phyloP scores from a whole-genome alignment of 1,284 basidiomycete genomes.

The Termitomyces sp. region DNA sequence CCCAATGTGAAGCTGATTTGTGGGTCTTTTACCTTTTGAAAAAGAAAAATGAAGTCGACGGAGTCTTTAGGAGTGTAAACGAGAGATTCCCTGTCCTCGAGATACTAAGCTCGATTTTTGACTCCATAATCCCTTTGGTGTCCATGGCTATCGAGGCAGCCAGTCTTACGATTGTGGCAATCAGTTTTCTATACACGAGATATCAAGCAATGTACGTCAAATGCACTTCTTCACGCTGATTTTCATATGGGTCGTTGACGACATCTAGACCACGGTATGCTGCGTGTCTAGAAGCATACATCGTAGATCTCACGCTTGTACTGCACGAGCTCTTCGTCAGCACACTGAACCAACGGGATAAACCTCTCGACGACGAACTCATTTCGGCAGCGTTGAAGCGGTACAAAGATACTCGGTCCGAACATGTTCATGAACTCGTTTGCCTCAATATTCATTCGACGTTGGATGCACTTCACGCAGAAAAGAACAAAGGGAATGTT shows the following conservation, averaged over 20 bases:
- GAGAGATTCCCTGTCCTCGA: not conserved
- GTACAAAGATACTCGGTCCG: not conserved
- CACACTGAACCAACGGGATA: not conserved
- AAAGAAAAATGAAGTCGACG: not conserved
- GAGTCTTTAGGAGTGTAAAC: not conserved
- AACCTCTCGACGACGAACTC: not conserved
- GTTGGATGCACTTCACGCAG: not conserved
- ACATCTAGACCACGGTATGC: not conserved
- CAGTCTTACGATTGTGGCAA: not conserved
- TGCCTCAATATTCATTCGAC: not conserved
- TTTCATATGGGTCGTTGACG: not conserved
- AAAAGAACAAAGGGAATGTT: not conserved
- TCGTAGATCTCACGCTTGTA: not conserved
- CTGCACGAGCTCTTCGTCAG: not conserved
- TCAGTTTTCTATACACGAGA: not conserved
- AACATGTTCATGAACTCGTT: not conserved
- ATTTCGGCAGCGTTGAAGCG: not conserved
- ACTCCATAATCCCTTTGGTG: not conserved
- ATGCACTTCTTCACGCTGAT: not conserved
- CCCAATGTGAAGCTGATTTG: not conserved
- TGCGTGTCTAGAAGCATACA: not conserved
- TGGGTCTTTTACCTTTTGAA: not conserved
- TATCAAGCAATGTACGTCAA: not conserved
- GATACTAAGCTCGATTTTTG: not conserved
- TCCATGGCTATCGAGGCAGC: not conserved